Percentiles rank a stretch among this genome's conserved stretches.
Conservation (phyloP, 2,329 filamentous ascomycete species). For the Calonectria ilicicola region DNA sequence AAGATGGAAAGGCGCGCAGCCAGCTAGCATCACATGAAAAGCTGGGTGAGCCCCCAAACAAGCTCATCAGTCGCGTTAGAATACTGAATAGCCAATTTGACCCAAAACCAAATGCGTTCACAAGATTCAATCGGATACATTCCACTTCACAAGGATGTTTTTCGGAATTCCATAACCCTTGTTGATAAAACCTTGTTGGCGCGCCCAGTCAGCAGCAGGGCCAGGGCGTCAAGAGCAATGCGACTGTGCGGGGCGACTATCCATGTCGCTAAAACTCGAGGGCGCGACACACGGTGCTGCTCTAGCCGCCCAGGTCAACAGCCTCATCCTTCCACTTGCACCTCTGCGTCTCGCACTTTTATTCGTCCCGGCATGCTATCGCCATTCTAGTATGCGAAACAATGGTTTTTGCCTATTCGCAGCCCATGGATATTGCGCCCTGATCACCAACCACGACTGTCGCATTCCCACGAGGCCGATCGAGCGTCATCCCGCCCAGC, state of each 20-base stretch:
- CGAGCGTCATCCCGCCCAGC: constrained; percentile 17
- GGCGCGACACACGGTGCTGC: constrained; percentile 17
- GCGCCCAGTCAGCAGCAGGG: constrained; percentile 5
- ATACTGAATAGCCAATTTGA: too few species aligned
- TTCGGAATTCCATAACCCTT: not conserved
- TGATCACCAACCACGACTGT: constrained; percentile 23
- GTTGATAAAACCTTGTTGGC: not conserved
- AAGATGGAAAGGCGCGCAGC: too few species aligned
- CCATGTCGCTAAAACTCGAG: constrained; percentile 3
- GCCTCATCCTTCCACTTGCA: constrained; percentile 28
- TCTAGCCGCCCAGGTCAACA: constrained; percentile 27
- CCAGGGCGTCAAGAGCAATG: not conserved
- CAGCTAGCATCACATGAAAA: not conserved
- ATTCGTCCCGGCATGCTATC: not conserved
- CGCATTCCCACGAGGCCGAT: constrained; percentile 34
- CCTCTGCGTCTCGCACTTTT: not conserved
- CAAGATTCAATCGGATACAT: not conserved
- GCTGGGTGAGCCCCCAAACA: not conserved
- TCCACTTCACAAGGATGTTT: not conserved
- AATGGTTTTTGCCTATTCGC: constrained; percentile 23
- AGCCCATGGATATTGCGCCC: constrained; percentile 29
- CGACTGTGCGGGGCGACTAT: constrained; percentile 14
- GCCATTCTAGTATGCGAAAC: constrained; percentile 28
- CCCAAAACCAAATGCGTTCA: not conserved
- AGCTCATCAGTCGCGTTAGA: not conserved